Evolutionary conservation across 192 early-diverging fungal genomes (phyloP).

Genomic region (Coemansia sp.): DNA sequence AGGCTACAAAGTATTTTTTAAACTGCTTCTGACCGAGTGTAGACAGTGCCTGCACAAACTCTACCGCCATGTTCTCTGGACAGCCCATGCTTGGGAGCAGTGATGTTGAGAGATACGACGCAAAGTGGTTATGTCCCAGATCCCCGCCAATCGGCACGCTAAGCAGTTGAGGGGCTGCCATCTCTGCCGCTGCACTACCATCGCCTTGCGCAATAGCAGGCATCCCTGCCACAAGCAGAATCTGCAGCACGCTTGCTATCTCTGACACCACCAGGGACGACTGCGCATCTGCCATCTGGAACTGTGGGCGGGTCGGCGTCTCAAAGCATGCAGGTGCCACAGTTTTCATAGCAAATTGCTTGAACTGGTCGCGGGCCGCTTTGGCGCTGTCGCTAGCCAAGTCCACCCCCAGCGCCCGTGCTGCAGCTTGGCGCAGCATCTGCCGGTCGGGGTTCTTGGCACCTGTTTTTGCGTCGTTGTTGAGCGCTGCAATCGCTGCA

Average conservation of each 20-base stretch:
- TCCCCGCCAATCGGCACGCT: slow-evolving; percentile 36
- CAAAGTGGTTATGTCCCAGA: slow-evolving; percentile 45
- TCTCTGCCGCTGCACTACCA: slow-evolving; percentile 19
- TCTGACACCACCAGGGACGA: slow-evolving; percentile 63
- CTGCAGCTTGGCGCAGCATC: slow-evolving; percentile 29
- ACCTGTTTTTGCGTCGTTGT: slow-evolving; percentile 1
- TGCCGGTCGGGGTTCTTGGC: slow-evolving; percentile 4
- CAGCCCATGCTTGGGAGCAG: slow-evolving; percentile 56
- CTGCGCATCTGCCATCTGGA: slow-evolving; percentile 76
- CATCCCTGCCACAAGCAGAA: slow-evolving; percentile 44
- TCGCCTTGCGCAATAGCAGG: slow-evolving; percentile 30
- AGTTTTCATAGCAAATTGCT: slow-evolving; percentile 73
- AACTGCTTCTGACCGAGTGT: slow-evolving; percentile 67
- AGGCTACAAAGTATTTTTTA: slow-evolving; percentile 65
- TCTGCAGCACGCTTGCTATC: slow-evolving; percentile 54
- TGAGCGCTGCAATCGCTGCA: slow-evolving; percentile 27
- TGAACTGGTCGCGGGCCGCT: slow-evolving; percentile 55
- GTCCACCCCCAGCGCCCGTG: slow-evolving; percentile 27
- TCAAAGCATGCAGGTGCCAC: slow-evolving; percentile 77
- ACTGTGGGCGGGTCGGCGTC: slow-evolving; percentile 70
- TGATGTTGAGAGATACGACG: slow-evolving; percentile 32
- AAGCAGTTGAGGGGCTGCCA: slow-evolving; percentile 33
- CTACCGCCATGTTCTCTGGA: slow-evolving; percentile 60
- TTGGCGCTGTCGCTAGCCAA: slow-evolving; percentile 19
- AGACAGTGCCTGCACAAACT: slow-evolving; percentile 74